phyloP scores from a whole-genome alignment of 169 alveolate species.

The Pseudocohnilembus persalinus region DNA sequence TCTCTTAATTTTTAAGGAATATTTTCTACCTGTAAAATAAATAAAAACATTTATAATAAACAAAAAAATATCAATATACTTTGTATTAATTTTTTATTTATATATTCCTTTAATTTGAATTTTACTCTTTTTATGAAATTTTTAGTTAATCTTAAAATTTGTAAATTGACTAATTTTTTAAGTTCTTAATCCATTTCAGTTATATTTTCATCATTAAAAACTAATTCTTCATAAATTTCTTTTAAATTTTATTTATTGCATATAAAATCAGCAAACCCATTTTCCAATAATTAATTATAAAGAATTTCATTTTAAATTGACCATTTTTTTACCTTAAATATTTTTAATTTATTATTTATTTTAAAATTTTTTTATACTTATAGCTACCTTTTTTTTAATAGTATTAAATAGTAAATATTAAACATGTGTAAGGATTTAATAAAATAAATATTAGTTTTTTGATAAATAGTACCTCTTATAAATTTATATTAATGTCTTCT shows the following conservation, averaged over 20 bases:
- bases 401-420: neutral
- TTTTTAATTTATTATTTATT: too few relatives aligned
- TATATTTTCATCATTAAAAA: neutral
- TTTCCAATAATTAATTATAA: constrained; percentile 12
- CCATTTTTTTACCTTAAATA: constrained; percentile 8
- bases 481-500: constrained; percentile 9
- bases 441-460: too few relatives aligned
- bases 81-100: too few relatives aligned
- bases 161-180: neutral
- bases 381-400: too few relatives aligned
- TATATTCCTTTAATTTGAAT: neutral
- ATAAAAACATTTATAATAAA: too few relatives aligned
- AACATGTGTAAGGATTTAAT: too few relatives aligned
- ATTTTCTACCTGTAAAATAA: neutral
- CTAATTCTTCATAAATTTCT: constrained; percentile 1
- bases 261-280: constrained; percentile 29
- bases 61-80: too few relatives aligned
- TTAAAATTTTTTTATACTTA: too few relatives aligned
- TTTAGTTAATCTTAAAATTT: constrained; percentile 4
- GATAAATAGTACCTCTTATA: neutral
- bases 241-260: constrained; percentile 13
- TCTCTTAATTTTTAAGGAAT: constrained; percentile 4
- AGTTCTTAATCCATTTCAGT: constrained; percentile 21
- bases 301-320: constrained; percentile 8
- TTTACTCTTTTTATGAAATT: constrained; percentile 5